Base-by-base conservation (phyloP, 1,139 yeast species). In the Yamadazyma dushanensis region DNA sequence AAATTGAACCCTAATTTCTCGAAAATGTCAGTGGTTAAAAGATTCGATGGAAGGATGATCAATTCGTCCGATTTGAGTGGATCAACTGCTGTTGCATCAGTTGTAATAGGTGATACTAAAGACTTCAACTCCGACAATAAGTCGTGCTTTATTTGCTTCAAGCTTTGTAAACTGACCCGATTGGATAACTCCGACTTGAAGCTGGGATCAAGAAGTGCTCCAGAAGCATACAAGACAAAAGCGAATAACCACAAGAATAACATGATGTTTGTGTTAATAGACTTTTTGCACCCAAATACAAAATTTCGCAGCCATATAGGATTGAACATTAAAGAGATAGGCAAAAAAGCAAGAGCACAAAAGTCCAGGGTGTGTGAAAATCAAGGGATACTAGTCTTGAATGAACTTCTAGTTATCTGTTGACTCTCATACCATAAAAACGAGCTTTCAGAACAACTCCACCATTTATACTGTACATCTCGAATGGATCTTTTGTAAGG, bases 11-110 rank as follows among this genome's bases (percentile, higher is more conserved):
- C 63, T 19, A 59, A 37, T 8, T 51, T 46, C 21, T 42, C 38
- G 32, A 53, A 50, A 20, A 50, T 46, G 5, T 49, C 49, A 2
- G 46, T 32, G 20, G 34, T 49, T 32, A 61, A 50, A 10, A 59
- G 43, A 22, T 47, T 51, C 21, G 49, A 45, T 1, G 66, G 64
- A 16, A 61, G 38, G 9, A 61, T 47, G 8, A 50, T 28, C 16
- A 59, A 38, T 16, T 48, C 50, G 11, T 46, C 45, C 17, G 19
- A 10, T 14, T 16, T 17, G 9, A 15, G 23, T 10, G 14, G 20
- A 29, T 27, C 24, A 9, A 30, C 14, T 26, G 29, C 15, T 7
- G 8, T 22, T 16, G 9, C 17, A 16, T 16, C 8, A 14, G 15
- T 8, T 10, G 20, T 24, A 19, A n/a, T 10, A 8, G 33, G 35